Base-by-base conservation (phyloP, 345 rosid genomes). In the Pseudoturritis turrita region DNA sequence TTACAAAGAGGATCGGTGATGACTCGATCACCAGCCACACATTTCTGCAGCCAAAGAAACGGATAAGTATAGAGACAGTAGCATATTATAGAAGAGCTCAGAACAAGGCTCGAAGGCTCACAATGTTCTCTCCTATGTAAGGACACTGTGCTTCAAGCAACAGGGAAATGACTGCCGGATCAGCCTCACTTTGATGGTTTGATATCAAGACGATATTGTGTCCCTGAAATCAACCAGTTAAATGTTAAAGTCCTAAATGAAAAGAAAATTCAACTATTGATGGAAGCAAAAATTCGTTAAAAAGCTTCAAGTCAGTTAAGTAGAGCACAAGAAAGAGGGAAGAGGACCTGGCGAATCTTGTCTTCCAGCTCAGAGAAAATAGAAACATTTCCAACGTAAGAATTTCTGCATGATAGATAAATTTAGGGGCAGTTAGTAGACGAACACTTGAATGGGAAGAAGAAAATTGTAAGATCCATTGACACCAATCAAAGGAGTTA, bases 131-230 rank as follows among this genome's bases (percentile, higher is more conserved):
- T 21, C 93, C 85, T 19, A 87, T 78, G 58, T 75, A 76, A 6
- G 87, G 81, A 49, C 82, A 82, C 55, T 92, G 82, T 71, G 79
- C 81, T 78, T 95, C 99, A 79, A 95, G 97, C 81, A 87, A 68
- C 68, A 95, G 78, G 4, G 99, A 83, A 59, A 95, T 95, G 63
- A 89, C 25, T 28, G 96, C 96, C 9, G 99, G 99, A 65, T 95
- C 99, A 66, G 99, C 97, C 83, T 95, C 97, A 65, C 85, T 87
- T 80, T 95, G 99, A 84, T 95, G 99, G 81, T 95, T 95, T 77
- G 99, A 89, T 70, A 95, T 89, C 71, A 95, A 79, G 26, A 89
- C 81, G 36, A 95, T 63, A 59, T 95, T 95, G 83, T 95, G 93
- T 31, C 97, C 97, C 99, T 95, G 89, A 69, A 80, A 85, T 31